Evolutionary conservation across 768 basidiomycete genomes (phyloP).

Genomic region (Mycena floridula): DNA sequence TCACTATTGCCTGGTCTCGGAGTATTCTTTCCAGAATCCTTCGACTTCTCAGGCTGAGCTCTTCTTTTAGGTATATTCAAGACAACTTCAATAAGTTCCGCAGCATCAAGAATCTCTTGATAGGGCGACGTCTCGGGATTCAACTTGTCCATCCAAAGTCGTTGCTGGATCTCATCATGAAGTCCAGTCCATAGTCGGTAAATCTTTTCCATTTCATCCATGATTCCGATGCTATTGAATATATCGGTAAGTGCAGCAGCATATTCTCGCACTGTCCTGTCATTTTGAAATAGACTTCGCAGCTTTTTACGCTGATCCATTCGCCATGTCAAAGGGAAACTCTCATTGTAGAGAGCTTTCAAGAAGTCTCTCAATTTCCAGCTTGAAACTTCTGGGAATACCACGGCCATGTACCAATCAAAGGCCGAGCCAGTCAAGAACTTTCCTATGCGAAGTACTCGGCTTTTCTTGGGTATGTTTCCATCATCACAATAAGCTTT

Average conservation of each 20-base stretch:
- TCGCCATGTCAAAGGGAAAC: slow-evolving; percentile 25
- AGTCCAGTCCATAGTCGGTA: slow-evolving; percentile 29
- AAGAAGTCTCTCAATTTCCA: slow-evolving; percentile 22
- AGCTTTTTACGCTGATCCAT: slow-evolving; percentile 19
- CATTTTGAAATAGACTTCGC: slow-evolving; percentile 13
- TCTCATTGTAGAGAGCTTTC: slow-evolving; percentile 22
- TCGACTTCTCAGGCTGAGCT: too few relatives aligned
- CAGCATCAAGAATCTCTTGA: slow-evolving; percentile 17
- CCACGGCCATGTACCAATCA: too few relatives aligned
- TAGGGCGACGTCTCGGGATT: slow-evolving; percentile 20
- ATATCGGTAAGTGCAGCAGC: slow-evolving; percentile 23
- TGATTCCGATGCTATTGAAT: slow-evolving; percentile 21
- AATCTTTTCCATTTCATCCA: slow-evolving; percentile 18
- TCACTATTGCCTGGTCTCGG: too few relatives aligned
- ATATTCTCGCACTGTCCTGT: slow-evolving; percentile 20
- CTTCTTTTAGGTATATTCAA: slow-evolving; percentile 2
- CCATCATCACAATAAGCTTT: too few relatives aligned
- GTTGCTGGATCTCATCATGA: slow-evolving; percentile 16
- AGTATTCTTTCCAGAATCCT: too few relatives aligned
- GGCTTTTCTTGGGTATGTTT: too few relatives aligned
- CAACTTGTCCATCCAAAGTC: slow-evolving; percentile 19
- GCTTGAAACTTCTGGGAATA: too few relatives aligned
- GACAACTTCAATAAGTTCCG: slow-evolving; percentile 21
- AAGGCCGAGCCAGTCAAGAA: too few relatives aligned
- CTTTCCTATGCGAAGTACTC: too few relatives aligned